Percentiles rank a stretch among this genome's conserved stretches.
Conservation (phyloP, 495 filamentous ascomycete species). For the Penicillium canariense region DNA sequence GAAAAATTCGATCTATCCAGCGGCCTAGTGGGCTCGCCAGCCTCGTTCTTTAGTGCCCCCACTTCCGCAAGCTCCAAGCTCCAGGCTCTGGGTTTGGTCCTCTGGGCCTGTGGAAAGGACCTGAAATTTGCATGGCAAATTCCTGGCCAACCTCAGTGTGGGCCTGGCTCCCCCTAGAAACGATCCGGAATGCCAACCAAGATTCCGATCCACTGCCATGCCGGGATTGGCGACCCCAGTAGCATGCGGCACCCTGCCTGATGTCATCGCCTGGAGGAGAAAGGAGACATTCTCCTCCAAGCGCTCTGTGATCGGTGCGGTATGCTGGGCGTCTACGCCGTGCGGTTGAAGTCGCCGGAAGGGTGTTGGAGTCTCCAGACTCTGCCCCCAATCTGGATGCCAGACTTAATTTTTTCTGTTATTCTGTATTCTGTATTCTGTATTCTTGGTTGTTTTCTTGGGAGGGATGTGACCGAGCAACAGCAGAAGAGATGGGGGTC, state of each 20-base stretch:
- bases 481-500: not conserved
- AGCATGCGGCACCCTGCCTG: not conserved
- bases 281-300: not conserved
- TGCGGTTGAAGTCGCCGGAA: not conserved
- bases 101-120: not conserved
- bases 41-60: not conserved
- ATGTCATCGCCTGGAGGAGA: slow-evolving; percentile 5
- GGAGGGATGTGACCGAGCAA: not conserved
- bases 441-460: too few species aligned
- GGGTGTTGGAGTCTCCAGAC: not conserved
- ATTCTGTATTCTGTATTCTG: too few species aligned
- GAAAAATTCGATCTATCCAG: not conserved
- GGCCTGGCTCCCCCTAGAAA: slow-evolving; percentile 13
- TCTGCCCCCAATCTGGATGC: not conserved
- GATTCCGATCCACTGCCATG: slow-evolving; percentile 21
- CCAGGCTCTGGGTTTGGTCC: not conserved
- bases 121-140: slow-evolving; percentile 4
- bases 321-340: not conserved
- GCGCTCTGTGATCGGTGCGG: not conserved
- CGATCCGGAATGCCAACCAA: slow-evolving; percentile 16
- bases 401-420: too few species aligned
- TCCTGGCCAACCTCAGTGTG: slow-evolving; percentile 3
- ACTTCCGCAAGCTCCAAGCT: not conserved
- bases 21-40: not conserved
- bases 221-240: not conserved